These are phyloP conservation scores for Lactifluus volemus DNA, from an alignment of 768 basidiomycete species.

Conservation along the genomic window DNA sequence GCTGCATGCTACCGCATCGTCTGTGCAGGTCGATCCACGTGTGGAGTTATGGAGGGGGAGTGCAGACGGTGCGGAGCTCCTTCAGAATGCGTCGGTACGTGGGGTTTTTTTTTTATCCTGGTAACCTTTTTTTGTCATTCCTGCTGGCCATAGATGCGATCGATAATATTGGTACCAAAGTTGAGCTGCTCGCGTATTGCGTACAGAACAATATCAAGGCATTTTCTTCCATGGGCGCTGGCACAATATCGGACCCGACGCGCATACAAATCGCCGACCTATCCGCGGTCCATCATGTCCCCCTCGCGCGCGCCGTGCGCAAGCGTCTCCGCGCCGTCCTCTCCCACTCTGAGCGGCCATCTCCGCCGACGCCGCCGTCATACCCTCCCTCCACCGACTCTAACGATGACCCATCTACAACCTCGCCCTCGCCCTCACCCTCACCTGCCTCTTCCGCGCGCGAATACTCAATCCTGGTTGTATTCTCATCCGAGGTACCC, in stretches of 20 bases:
- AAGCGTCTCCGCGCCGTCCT: conserved; percentile 49
- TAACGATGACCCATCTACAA: background rate
- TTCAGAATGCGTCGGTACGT: no score
- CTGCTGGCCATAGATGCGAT: no score
- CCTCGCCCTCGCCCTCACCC: background rate
- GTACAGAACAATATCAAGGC: conserved; percentile 74
- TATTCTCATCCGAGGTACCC: conserved; percentile 93
- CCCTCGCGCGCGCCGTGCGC: conserved; percentile 86
- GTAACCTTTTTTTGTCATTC: no score
- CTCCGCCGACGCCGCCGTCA: background rate
- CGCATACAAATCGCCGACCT: conserved; percentile 94
- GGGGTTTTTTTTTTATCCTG: no score
- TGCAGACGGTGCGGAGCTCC: no score
- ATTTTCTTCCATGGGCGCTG: conserved; percentile 96
- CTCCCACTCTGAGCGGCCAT: conserved; percentile 22
- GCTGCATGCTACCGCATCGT: no score
- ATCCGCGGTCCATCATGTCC: conserved; percentile 87
- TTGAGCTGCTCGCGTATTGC: conserved; percentile 88
- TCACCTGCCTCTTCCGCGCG: conserved; percentile 25
- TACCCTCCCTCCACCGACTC: background rate
- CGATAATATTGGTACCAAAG: conserved; percentile 91
- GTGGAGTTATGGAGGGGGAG: no score
- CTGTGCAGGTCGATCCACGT: no score
- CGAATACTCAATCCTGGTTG: conserved; percentile 67
- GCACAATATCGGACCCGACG: conserved; percentile 91